Percentiles rank a stretch among this genome's conserved stretches.
These are phyloP conservation scores for Corylus americana DNA, from an alignment of 306 rosid genomes.

Conservation along the genomic window DNA sequence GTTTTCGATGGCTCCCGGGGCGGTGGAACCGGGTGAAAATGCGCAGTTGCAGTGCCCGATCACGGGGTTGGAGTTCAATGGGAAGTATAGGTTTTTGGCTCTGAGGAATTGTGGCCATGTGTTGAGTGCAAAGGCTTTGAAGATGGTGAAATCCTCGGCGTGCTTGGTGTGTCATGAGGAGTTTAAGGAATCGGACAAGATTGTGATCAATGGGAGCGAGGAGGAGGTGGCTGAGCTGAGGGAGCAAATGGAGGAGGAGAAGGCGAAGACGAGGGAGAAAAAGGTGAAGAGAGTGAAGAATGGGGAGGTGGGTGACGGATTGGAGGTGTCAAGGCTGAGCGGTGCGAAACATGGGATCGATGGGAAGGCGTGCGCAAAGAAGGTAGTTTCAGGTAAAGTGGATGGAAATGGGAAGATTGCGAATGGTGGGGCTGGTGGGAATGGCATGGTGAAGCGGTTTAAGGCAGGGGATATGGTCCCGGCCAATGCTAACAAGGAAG, in stretches of 20 bases:
- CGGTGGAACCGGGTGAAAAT: constrained; percentile 14
- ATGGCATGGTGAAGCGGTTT: constrained; percentile 58
- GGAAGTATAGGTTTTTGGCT: constrained; percentile 75
- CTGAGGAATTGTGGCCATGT: constrained; percentile 89
- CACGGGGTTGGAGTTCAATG: constrained; percentile 81
- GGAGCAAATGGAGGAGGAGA: constrained; percentile 85
- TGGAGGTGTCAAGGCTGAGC: constrained; percentile 51
- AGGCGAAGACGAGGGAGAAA: constrained; percentile 56
- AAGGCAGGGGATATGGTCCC: constrained; percentile 75
- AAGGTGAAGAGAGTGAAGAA: constrained; percentile 57
- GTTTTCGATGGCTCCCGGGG: constrained; percentile 49
- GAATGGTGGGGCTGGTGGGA: constrained; percentile 42
- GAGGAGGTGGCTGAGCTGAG: constrained; percentile 76
- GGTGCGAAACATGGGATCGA: constrained; percentile 78
- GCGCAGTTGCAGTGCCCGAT: constrained; percentile 74
- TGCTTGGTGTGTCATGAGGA: constrained; percentile 77
- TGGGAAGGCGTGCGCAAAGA: constrained; percentile 46
- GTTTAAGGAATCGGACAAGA: constrained; percentile 59
- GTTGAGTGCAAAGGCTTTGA: constrained; percentile 82
- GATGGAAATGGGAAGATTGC: constrained; percentile 50
- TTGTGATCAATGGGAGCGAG: constrained; percentile 81
- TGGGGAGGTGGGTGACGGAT: constrained; percentile 39
- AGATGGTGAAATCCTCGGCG: constrained; percentile 66
- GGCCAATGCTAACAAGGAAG: constrained; percentile 71
- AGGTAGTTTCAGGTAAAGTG: constrained; percentile 50